Evolutionary conservation across 306 rosid species (phyloP).

Genomic region (Astragalus membranaceus): DNA sequence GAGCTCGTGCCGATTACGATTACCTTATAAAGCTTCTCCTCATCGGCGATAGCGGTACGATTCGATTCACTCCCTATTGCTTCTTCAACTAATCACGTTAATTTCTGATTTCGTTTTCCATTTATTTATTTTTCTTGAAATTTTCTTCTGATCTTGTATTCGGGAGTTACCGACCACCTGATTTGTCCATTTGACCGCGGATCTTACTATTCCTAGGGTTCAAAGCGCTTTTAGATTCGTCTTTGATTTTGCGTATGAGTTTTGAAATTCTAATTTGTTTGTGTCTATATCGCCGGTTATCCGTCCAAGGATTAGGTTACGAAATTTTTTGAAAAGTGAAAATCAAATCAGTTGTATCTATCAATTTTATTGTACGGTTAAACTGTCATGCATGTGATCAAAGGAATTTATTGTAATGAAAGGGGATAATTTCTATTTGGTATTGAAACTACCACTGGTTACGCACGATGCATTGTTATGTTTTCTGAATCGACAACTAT

Average conservation of each 20-base stretch:
- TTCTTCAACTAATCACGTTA: background rate
- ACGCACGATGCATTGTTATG: background rate
- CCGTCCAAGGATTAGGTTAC: background rate
- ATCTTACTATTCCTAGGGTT: background rate
- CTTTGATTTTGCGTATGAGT: background rate
- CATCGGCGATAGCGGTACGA: conserved; percentile 96
- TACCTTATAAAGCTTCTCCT: conserved; percentile 89
- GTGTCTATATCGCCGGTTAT: background rate
- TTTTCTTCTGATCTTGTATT: background rate
- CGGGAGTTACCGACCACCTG: background rate
- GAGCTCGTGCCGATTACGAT: conserved; percentile 98
- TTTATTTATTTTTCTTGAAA: background rate
- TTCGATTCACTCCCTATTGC: background rate
- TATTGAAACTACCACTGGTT: background rate
- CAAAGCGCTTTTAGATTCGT: background rate
- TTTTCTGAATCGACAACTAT: background rate
- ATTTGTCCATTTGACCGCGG: background rate
- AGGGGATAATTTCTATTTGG: background rate
- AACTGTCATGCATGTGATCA: background rate
- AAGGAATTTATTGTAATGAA: background rate
- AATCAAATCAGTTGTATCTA: background rate
- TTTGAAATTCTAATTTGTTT: background rate
- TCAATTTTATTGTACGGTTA: background rate
- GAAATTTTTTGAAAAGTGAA: background rate
- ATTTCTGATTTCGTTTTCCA: background rate